Percentiles rank a stretch among this genome's conserved stretches.
Evolutionary conservation across 345 rosid genomes (phyloP).

Genomic region (Leavenworthia alabamica): DNA sequence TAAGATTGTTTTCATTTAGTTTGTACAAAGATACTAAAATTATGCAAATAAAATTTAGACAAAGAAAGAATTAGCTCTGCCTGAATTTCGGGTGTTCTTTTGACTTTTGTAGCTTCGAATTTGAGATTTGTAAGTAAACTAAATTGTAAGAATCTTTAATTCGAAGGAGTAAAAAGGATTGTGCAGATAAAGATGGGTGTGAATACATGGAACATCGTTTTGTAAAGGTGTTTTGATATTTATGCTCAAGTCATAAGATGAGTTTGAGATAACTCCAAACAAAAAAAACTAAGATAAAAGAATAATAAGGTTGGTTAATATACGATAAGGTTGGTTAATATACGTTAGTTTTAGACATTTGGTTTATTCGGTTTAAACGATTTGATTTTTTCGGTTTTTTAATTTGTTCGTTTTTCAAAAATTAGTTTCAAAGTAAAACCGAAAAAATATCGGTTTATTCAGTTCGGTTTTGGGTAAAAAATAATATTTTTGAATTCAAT

Average conservation of each 20-base stretch:
- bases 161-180: not conserved
- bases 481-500: too few relatives aligned
- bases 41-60: conserved; percentile 1
- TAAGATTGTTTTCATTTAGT: not conserved
- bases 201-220: not conserved
- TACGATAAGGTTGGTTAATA: too few relatives aligned
- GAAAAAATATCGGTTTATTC: too few relatives aligned
- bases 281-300: too few relatives aligned
- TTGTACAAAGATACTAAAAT: not conserved
- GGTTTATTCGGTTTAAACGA: too few relatives aligned
- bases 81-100: not conserved
- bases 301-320: not conserved
- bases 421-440: too few relatives aligned
- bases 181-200: not conserved
- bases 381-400: too few relatives aligned
- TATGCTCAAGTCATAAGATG: not conserved
- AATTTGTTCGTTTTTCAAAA: too few relatives aligned
- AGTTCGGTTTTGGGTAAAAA: too few relatives aligned
- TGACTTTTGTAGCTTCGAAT: not conserved
- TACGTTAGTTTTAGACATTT: too few relatives aligned
- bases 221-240: not conserved
- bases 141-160: not conserved
- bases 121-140: not conserved
- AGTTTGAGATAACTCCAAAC: not conserved
- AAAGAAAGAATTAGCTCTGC: not conserved